phyloP scores from a whole-genome alignment of 495 filamentous ascomycete genomes.

The Aspergillus haitiensis region DNA sequence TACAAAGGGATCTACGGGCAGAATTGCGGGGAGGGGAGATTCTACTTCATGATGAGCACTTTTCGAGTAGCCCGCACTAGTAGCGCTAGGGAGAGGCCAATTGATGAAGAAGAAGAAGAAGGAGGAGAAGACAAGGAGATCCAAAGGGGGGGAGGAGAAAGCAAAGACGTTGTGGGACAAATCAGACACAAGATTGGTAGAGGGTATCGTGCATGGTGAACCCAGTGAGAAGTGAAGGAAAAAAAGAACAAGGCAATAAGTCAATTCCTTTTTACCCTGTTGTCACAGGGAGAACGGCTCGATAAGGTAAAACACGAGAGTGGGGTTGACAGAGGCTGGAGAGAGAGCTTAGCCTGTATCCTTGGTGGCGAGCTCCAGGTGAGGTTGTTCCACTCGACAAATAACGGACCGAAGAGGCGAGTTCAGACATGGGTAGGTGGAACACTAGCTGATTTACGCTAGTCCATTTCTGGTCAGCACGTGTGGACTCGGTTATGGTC shows the following conservation, averaged over 20 bases:
- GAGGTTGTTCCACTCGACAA: neutral
- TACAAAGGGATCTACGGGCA: neutral
- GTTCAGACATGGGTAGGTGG: constrained; percentile 3
- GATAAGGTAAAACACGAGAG: too few species aligned
- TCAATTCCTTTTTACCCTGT: too few species aligned
- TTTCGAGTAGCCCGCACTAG: constrained; percentile 3
- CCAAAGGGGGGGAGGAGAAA: too few species aligned
- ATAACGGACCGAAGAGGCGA: neutral
- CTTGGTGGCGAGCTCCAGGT: constrained; percentile 1
- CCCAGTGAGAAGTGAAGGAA: too few species aligned
- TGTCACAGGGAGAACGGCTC: too few species aligned
- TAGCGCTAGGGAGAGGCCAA: neutral
- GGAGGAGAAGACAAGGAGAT: neutral
- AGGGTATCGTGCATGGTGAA: too few species aligned
- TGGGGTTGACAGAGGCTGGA: too few species aligned
- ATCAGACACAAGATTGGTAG: neutral
- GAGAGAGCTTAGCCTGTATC: constrained; percentile 2
- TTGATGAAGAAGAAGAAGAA: neutral
- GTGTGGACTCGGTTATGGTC: too few species aligned
- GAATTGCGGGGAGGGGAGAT: constrained; percentile 9
- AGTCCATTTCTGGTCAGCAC: neutral
- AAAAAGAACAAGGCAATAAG: too few species aligned
- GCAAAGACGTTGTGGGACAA: neutral
- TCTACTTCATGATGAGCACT: constrained; percentile 26
- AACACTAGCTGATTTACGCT: neutral